Conservation (phyloP, 2,329 filamentous ascomycete genomes). For the Talaromyces sp. region DNA sequence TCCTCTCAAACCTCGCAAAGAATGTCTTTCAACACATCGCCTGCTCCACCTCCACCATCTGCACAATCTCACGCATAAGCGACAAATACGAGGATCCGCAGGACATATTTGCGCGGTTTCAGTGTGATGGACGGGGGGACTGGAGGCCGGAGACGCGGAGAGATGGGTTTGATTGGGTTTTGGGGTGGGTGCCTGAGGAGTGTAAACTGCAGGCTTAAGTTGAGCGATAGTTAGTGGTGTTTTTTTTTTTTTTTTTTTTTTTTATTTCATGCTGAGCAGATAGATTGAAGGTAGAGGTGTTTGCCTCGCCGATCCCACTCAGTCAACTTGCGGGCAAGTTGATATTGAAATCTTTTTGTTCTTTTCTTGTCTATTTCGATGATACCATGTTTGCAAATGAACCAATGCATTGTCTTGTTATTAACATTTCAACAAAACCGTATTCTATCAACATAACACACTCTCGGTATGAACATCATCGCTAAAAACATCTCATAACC, state of each 20-base stretch:
- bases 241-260: background rate
- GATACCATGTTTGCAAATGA: background rate
- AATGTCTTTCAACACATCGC: background rate
- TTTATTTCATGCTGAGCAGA: background rate
- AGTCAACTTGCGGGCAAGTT: background rate
- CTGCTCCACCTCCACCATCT: constrained; percentile 14
- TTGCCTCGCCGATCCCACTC: background rate
- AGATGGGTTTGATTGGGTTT: constrained; percentile 11
- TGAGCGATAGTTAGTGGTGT: background rate
- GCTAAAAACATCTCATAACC: background rate
- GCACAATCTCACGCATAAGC: background rate
- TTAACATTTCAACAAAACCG: background rate
- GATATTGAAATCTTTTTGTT: background rate
- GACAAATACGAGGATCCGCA: constrained; percentile 5
- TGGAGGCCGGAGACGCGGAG: background rate
- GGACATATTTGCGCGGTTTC: constrained; percentile 15
- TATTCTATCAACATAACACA: background rate
- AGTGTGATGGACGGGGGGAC: constrained; percentile 3
- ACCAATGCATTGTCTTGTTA: background rate
- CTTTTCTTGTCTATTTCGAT: background rate
- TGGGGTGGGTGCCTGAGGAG: constrained; percentile 17
- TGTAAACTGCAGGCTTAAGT: background rate
- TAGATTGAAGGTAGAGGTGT: background rate
- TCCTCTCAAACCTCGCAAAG: background rate
- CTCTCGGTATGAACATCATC: background rate